A percentile compares a stretch with the other conserved stretches of the same genome.
phyloP scores from a whole-genome alignment of 257 asterid genomes.

The Solanum corneliomulleri region DNA sequence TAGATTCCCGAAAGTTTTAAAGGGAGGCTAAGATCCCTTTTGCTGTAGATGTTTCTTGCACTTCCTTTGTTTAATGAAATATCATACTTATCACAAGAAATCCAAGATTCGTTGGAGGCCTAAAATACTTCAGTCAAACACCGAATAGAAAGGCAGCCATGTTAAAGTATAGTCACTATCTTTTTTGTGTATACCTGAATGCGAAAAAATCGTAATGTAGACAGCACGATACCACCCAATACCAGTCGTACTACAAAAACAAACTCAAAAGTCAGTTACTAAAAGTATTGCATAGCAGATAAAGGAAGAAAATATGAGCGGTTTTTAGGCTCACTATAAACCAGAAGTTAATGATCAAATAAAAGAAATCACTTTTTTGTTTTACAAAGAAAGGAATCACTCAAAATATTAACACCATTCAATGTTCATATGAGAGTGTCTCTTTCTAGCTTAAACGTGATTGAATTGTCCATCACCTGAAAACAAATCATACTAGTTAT shows the following conservation, averaged over 20 bases:
- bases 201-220: conserved; percentile 65
- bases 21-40: background rate
- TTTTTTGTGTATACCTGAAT: conserved; percentile 37
- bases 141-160: background rate
- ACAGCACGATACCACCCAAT: conserved; percentile 60
- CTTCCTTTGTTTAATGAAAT: background rate
- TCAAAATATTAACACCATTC: background rate
- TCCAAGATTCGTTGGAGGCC: background rate
- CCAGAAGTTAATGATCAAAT: background rate
- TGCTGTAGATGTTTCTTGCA: background rate
- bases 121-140: background rate
- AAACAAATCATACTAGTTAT: background rate
- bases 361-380: background rate
- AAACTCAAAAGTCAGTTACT: background rate
- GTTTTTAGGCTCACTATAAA: background rate
- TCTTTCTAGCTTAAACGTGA: background rate
- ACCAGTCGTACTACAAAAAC: conserved; percentile 67
- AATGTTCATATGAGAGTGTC: background rate
- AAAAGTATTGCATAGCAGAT: background rate
- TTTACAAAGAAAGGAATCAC: background rate
- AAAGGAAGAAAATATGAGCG: background rate
- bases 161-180: background rate
- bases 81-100: background rate
- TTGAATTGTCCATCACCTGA: background rate
- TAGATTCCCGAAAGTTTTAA: background rate